Evolutionary conservation across 345 rosid species (phyloP).

Genomic region (thale cress (Arabidopsis thaliana)): DNA sequence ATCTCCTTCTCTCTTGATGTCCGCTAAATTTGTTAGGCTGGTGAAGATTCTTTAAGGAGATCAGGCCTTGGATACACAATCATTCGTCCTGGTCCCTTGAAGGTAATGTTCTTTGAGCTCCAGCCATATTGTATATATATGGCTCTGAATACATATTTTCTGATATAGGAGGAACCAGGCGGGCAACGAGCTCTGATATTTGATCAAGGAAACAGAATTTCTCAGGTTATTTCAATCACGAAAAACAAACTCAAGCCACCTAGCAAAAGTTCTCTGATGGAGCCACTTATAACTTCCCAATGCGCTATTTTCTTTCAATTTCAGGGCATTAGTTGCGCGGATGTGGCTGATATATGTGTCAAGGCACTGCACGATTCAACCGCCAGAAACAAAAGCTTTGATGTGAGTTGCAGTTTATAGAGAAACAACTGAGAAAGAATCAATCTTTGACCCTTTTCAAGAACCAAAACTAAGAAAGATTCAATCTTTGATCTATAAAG

Average conservation of each 20-base stretch:
- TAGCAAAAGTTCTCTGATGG: neutral
- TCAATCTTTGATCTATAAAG: neutral
- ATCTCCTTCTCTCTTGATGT: neutral
- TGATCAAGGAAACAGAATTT: slow-evolving; percentile 93
- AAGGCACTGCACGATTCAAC: slow-evolving; percentile 92
- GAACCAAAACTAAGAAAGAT: neutral
- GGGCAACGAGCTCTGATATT: slow-evolving; percentile 97
- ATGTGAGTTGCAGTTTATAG: slow-evolving; percentile 53
- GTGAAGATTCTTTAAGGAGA: slow-evolving; percentile 90
- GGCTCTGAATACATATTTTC: neutral
- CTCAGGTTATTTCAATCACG: slow-evolving; percentile 58
- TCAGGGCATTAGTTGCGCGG: slow-evolving; percentile 91
- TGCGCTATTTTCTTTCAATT: slow-evolving; percentile 3
- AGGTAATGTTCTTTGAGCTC: slow-evolving; percentile 51
- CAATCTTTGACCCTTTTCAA: neutral
- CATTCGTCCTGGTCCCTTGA: slow-evolving; percentile 90
- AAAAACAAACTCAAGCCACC: neutral
- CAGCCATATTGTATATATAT: slow-evolving; percentile 14
- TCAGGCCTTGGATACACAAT: slow-evolving; percentile 98
- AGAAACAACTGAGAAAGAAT: neutral
- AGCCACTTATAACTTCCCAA: neutral
- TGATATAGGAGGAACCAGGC: slow-evolving; percentile 88
- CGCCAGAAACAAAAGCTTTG: slow-evolving; percentile 96
- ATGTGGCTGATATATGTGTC: slow-evolving; percentile 91
- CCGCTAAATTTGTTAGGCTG: slow-evolving; percentile 59